Percentiles rank a stretch among this genome's conserved stretches.
phyloP scores from a whole-genome alignment of 306 rosid genomes.

The Quercus robur region DNA sequence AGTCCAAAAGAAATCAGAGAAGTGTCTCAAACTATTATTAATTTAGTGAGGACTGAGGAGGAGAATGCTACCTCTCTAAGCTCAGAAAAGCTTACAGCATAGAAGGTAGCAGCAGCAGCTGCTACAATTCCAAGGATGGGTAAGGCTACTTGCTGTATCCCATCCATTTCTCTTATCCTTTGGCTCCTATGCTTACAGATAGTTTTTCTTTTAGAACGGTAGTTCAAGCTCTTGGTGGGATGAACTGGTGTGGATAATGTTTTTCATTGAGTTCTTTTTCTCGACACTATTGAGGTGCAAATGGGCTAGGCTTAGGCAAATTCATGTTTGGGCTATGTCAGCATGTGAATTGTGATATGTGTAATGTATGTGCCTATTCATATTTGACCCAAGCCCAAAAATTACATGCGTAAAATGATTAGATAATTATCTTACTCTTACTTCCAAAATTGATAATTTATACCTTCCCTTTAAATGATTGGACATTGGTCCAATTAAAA shows the following conservation, averaged over 20 bases:
- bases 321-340: neutral
- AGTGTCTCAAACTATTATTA: neutral
- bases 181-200: no score
- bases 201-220: no score
- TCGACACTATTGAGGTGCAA: neutral
- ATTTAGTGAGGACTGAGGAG: neutral
- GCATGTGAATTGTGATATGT: neutral
- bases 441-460: no score
- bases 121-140: conserved; percentile 66
- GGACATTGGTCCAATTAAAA: no score
- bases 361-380: neutral
- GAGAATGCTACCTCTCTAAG: conserved; percentile 50
- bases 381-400: neutral
- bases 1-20: neutral
- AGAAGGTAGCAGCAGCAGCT: conserved; percentile 72
- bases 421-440: neutral
- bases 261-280: neutral
- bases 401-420: neutral
- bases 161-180: conserved; percentile 34
- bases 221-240: no score
- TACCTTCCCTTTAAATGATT: no score
- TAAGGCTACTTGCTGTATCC: conserved; percentile 47
- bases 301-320: neutral
- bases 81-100: conserved; percentile 70
- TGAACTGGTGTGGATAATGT: no score